Evolutionary conservation across 495 filamentous ascomycete genomes (phyloP), one percentile per base, ranked within the genome.

Genomic region (Penicillium turbatum): DNA sequence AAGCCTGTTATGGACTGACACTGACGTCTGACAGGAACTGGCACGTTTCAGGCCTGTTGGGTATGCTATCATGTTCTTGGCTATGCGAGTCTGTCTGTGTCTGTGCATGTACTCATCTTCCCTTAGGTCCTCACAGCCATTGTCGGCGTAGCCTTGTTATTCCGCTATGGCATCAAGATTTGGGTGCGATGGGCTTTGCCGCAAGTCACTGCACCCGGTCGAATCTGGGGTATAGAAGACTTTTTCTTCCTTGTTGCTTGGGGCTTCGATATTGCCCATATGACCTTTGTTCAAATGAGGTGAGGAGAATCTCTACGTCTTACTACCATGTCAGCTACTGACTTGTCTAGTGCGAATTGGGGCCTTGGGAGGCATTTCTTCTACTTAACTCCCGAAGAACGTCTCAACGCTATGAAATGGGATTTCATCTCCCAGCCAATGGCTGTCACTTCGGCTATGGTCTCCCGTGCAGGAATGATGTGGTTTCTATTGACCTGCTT

Each of bases 401-500:
- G 53, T 29, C 38, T 52, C 5, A 30, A 60, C 35, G 50, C 66
- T 6, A 57, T 72, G 60, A 69, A 61, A 52, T 70, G 58, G 42
- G 68, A 71, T 21, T 71, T 66, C 27, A 52, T 68, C 1, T 71
- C 66, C 0, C 70, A 72, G 45, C 70, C 67, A 0, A 36, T 69
- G 12, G 73, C 71, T 72, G 30, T 82, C 69, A 4, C 72, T 75
- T 51, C 77, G 73, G 55, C 77, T 13, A 71, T 73, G 68, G 37
- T 73, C 17, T 73, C 70, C 12, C 60, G 70, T 2, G 62, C 68
- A 6, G 70, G 70, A 26, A 71, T 73, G 70, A 71, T 68, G 57
- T 73, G 68, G 65, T 71, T 70, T 43, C 56, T 73, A 0, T 53
- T 70, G 40, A 71, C 60, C 1, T 73, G 68, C 26, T 73, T 73